Evolutionary conservation across 129 eudicot genomes (phyloP), one percentile per base, ranked within the genome.

Genomic region (Apium graveolens): DNA sequence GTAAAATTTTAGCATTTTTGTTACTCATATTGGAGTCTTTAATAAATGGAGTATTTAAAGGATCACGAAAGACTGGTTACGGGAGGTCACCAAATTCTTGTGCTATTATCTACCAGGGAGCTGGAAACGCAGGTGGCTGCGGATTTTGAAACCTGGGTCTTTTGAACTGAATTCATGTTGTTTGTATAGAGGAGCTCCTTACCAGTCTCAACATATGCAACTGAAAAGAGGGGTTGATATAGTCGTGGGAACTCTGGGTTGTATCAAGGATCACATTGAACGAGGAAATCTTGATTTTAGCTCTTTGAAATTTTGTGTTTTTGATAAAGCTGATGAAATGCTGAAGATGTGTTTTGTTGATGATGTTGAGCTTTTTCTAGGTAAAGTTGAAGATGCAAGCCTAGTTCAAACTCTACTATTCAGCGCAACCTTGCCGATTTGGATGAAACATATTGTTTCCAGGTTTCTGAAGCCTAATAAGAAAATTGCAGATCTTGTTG

Each of bases 251-350:
- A 92, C 97, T 1, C 96, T 95, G 76, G 99, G 99, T 3, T 96
- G 97, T 71, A 86, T 96, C 74, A 92, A 96, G 97, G 99, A 96
- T 86, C 97, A 87, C 74, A 73, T 96, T 7, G 96, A 90, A 80
- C 89, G 90, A 75, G 97, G 97, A 16, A 85, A 85, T 77, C 82
- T 96, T 79, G 92, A 96, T 82, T 84, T 96, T n/a, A 82, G 95
- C 60, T 85, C 92, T 20, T 78, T 96, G 80, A 91, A 86, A 65
- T 92, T 96, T 51, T 92, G 99, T 38, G 97, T 96, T 41, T 97
- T 96, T 43, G 99, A 96, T 80, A 97, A 96, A 85, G 97, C 97
- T 74, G 99, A 96, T 87, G 99, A 96, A 83, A 96, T 96, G 99
- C 81, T 96, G 76, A 90, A 89, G 63, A 91, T 92, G 84, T 97